phyloP scores from a whole-genome alignment of 2,329 filamentous ascomycete genomes.

The Ascochyta fabae region DNA sequence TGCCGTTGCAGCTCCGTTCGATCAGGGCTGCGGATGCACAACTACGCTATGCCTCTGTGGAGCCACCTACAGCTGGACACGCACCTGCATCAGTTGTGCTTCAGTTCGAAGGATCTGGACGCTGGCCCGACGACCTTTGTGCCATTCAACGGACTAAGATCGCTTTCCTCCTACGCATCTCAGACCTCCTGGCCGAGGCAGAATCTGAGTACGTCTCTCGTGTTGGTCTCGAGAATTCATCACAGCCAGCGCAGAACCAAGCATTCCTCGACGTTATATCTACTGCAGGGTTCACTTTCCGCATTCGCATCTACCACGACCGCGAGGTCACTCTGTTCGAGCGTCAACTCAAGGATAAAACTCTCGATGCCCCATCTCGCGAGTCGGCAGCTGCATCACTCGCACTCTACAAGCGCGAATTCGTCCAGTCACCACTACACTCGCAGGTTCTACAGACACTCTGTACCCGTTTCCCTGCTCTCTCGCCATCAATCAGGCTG shows the following conservation, averaged over 20 bases:
- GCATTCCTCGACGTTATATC: constrained; percentile 84
- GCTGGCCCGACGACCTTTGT: constrained; percentile 90
- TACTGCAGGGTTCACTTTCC: constrained; percentile 74
- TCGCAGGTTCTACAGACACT: constrained; percentile 81
- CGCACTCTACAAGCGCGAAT: constrained; percentile 72
- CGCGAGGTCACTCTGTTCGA: constrained; percentile 82
- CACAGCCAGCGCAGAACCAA: constrained; percentile 73
- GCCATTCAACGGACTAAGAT: constrained; percentile 95
- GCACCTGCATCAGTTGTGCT: constrained; percentile 78
- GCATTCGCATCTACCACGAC: constrained; percentile 87
- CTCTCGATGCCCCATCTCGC: constrained; percentile 67
- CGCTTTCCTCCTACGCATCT: constrained; percentile 79
- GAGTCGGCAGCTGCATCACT: constrained; percentile 75
- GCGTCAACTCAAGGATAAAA: constrained; percentile 77
- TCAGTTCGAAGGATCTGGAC: constrained; percentile 89
- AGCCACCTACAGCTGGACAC: constrained; percentile 56
- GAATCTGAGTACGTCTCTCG: constrained; percentile 68
- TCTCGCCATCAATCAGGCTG: constrained; percentile 83
- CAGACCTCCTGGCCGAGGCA: constrained; percentile 70
- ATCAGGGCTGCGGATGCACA: constrained; percentile 75
- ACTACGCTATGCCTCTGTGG: constrained; percentile 74
- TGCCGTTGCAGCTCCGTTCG: constrained; percentile 86
- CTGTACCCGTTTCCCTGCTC: constrained; percentile 77
- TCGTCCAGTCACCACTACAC: constrained; percentile 75
- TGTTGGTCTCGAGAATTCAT: constrained; percentile 81